phyloP scores from a whole-genome alignment of 2,329 filamentous ascomycete genomes.

The Sphaerulina vaccinii region DNA sequence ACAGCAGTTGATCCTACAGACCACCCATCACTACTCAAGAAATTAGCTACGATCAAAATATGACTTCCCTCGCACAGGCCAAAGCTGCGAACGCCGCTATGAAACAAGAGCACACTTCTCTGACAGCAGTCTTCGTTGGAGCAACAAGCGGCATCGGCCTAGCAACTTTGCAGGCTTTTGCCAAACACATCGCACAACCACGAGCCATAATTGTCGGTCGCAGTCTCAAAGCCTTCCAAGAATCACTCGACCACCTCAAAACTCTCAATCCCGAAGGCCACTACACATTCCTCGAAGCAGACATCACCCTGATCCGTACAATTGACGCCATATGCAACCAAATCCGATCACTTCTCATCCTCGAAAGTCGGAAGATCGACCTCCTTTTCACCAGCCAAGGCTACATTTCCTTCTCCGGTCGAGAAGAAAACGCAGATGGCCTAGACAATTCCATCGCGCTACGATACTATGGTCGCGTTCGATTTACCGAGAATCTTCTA shows the following conservation, averaged over 20 bases:
- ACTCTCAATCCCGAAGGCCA: slow-evolving; percentile 17
- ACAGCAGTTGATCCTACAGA: too few species aligned
- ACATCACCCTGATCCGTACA: slow-evolving; percentile 40
- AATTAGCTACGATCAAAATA: slow-evolving; percentile 1
- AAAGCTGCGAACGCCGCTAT: slow-evolving; percentile 18
- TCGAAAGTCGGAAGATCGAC: slow-evolving; percentile 34
- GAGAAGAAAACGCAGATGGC: slow-evolving; percentile 29
- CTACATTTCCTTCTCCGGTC: slow-evolving; percentile 36
- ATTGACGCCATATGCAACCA: slow-evolving; percentile 36
- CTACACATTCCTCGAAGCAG: slow-evolving; percentile 26
- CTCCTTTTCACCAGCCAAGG: slow-evolving; percentile 44
- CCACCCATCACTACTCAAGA: not conserved
- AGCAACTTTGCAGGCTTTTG: slow-evolving; percentile 24
- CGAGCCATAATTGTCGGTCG: slow-evolving; percentile 27
- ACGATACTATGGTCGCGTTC: slow-evolving; percentile 31
- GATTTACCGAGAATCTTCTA: slow-evolving; percentile 23
- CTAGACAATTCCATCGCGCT: slow-evolving; percentile 27
- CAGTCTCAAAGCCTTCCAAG: slow-evolving; percentile 13
- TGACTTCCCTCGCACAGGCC: slow-evolving; percentile 19
- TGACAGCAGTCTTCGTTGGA: slow-evolving; percentile 29
- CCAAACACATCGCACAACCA: slow-evolving; percentile 20
- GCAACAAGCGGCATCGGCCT: slow-evolving; percentile 30
- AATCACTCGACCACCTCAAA: slow-evolving; percentile 12
- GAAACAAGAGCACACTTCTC: not conserved
- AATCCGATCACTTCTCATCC: slow-evolving; percentile 31